Evolutionary conservation across 2,329 filamentous ascomycete species (phyloP).

Genomic region (Colletotrichum incanum): DNA sequence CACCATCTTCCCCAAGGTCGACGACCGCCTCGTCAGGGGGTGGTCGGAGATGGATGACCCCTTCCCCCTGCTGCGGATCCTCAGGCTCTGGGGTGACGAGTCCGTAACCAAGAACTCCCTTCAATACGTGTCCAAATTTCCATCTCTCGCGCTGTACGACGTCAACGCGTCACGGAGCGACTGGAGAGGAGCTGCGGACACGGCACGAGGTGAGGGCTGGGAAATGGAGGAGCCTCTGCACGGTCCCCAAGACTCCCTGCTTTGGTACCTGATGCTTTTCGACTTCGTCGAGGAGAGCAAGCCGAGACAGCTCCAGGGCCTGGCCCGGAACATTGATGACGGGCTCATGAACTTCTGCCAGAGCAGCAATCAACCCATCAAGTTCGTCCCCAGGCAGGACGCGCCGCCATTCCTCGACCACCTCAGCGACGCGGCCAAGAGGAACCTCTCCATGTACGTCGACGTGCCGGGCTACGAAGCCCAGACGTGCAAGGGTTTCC

Average conservation of each 20-base stretch:
- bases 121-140: conserved; percentile 59
- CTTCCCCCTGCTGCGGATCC: conserved; percentile 63
- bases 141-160: conserved; percentile 62
- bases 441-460: conserved; percentile 50
- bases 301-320: conserved; percentile 46
- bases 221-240: conserved; percentile 47
- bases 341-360: conserved; percentile 50
- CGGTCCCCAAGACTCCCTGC: conserved; percentile 52
- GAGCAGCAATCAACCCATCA: conserved; percentile 46
- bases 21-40: conserved; percentile 62
- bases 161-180: conserved; percentile 55
- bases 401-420: conserved; percentile 54
- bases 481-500: conserved; percentile 52
- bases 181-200: conserved; percentile 51
- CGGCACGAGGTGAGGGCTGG: conserved; percentile 54
- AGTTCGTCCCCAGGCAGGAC: conserved; percentile 50
- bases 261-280: conserved; percentile 56
- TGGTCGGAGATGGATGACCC: conserved; percentile 60
- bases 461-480: conserved; percentile 50
- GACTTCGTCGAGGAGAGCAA: conserved; percentile 49
- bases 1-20: conserved; percentile 56
- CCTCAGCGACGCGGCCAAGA: conserved; percentile 53
- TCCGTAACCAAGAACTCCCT: conserved; percentile 59
- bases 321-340: conserved; percentile 53
- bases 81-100: conserved; percentile 62